Percentiles rank a stretch among this genome's conserved stretches.
These are phyloP conservation scores for Sarocladium strictum DNA, from an alignment of 2,329 filamentous ascomycete species.

Conservation along the genomic window DNA sequence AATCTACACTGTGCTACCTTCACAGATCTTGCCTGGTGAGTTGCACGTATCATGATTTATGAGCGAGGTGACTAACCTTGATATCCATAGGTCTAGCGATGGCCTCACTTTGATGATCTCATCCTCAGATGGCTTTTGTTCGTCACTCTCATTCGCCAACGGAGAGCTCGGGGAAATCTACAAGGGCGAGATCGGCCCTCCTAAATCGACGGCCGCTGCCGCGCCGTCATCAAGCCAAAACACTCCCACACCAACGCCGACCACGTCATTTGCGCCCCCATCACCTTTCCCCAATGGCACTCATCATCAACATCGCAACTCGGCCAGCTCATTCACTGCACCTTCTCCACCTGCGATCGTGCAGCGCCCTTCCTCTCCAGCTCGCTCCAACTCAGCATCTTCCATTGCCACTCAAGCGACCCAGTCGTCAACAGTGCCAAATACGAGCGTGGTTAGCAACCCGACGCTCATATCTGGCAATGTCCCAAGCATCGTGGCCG, in stretches of 20 bases:
- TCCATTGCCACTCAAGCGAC: constrained; percentile 66
- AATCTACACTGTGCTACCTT: constrained; percentile 97
- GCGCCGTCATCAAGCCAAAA: constrained; percentile 51
- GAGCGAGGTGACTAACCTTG: constrained; percentile 19
- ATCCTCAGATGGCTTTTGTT: constrained; percentile 98
- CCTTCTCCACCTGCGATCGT: constrained; percentile 51
- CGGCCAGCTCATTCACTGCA: constrained; percentile 47
- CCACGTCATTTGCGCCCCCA: constrained; percentile 53
- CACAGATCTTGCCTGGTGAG: constrained; percentile 90
- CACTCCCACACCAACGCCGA: constrained; percentile 67
- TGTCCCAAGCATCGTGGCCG: constrained; percentile 69
- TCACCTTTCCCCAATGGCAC: constrained; percentile 48
- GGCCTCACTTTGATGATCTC: constrained; percentile 70
- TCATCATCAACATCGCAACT: constrained; percentile 49
- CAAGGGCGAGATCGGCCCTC: constrained; percentile 56
- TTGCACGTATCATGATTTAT: constrained; percentile 11
- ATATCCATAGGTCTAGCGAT: constrained; percentile 38
- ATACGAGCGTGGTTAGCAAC: constrained; percentile 61
- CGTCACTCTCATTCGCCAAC: constrained; percentile 73
- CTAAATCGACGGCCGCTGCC: constrained; percentile 35
- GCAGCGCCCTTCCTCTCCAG: constrained; percentile 68
- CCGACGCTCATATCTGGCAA: constrained; percentile 73
- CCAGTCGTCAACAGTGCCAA: constrained; percentile 21
- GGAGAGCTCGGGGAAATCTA: constrained; percentile 83
- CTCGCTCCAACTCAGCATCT: constrained; percentile 79